Base-by-base conservation (phyloP, 129 eudicot species). In the Smallanthus sonchifolius region DNA sequence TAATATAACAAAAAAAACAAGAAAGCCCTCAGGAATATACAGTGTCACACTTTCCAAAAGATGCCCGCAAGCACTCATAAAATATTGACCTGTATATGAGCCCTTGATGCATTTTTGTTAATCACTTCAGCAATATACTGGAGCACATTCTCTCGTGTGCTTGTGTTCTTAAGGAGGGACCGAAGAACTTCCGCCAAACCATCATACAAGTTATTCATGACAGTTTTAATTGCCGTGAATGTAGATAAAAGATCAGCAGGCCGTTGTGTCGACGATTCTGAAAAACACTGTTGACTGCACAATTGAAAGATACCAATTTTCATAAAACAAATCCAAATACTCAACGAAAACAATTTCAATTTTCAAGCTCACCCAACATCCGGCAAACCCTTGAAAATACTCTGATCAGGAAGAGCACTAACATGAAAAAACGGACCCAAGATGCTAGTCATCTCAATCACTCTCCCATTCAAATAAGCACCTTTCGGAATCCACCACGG, bases 361-460 rank as follows among this genome's bases (percentile, higher is more conserved):
- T 10, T 44, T 47, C 49, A 34, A 30, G 73, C 95, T 86, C 80
- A 93, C 98, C 98, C 98, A 79, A 93, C 90, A 84, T 93, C 98
- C 63, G 98, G 98, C 72, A 84, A 84, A 77, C 92, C 83, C 89
- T 88, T 88, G 86, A 87, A 93, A 11, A 84, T 75, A 34, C 77
- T 55, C 55, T 87, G 90, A 86, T 93, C 98, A 40, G 98, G 92
- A 72, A 93, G 82, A 15, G 97, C 98, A 80, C 98, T 93, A 43
- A 93, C 92, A 88, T 90, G 98, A 66, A 93, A 93, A 77, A 93
- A 93, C 0, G 96, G 97, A 30, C 98, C 98, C 83, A 93, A 79
- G 67, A 93, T 93, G 81, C 97, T 93, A 2, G 97, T 85, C 96
- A 87, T 91, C 74, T 93, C 98, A 44, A 93, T 90, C 5, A 82